These are phyloP conservation scores for Suillus americanus DNA, from an alignment of 768 basidiomycete species.

Conservation along the genomic window DNA sequence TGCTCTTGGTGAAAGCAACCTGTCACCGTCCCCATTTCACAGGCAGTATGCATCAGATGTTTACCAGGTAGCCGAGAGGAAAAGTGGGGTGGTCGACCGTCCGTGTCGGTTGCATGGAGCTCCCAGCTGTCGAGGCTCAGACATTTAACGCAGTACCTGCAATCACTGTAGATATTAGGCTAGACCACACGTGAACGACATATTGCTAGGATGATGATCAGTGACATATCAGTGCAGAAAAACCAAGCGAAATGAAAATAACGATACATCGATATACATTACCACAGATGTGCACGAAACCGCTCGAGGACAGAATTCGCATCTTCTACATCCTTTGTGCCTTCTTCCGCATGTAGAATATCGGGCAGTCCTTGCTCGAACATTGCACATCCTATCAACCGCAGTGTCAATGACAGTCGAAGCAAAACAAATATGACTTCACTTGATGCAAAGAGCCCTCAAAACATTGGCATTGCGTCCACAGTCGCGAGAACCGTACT, in stretches of 20 bases:
- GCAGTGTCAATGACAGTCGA: constrained; percentile 1
- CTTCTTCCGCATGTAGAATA: constrained; percentile 98
- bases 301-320: constrained; percentile 75
- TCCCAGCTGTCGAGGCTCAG: background rate
- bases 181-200: background rate
- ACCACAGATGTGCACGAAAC: constrained; percentile 80
- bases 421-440: constrained; percentile 6
- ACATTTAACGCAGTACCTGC: background rate
- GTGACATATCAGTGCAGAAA: background rate
- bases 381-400: constrained; percentile 84
- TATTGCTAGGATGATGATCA: background rate
- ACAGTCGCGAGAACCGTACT: constrained; percentile 89
- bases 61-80: too few relatives aligned
- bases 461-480: constrained; percentile 99
- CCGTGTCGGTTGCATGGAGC: background rate
- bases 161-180: background rate
- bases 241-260: background rate
- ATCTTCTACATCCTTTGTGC: constrained; percentile 96
- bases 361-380: constrained; percentile 96
- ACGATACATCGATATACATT: constrained; percentile 1
- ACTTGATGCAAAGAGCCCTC: constrained; percentile 97
- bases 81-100: too few relatives aligned
- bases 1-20: too few relatives aligned
- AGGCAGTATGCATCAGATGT: too few relatives aligned
- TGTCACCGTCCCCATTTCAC: too few relatives aligned